Evolutionary conservation across 148 eudicot genomes (phyloP).

Genomic region (Nyssa sinensis): DNA sequence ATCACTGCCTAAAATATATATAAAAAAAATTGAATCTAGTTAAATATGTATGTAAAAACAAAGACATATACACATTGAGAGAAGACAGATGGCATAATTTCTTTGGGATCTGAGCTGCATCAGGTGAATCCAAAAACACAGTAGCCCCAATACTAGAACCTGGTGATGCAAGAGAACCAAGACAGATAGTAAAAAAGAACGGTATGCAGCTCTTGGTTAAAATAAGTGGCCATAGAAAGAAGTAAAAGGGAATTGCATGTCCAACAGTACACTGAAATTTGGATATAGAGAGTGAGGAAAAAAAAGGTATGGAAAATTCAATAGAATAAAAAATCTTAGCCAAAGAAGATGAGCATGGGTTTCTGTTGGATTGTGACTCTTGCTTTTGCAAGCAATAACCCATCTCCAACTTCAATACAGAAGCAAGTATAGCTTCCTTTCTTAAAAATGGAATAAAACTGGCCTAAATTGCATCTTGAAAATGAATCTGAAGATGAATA

Average conservation of each 20-base stretch:
- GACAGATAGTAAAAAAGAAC: neutral
- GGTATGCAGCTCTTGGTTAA: neutral
- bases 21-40: constrained; percentile 9
- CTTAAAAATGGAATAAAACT: too few species aligned
- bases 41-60: constrained; percentile 8
- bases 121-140: neutral
- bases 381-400: too few species aligned
- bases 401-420: too few species aligned
- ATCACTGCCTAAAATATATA: constrained; percentile 62
- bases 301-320: too few species aligned
- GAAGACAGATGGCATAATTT: constrained; percentile 9
- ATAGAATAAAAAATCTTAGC: too few species aligned
- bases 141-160: neutral
- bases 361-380: too few species aligned
- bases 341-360: too few species aligned
- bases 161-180: neutral
- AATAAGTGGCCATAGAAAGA: neutral
- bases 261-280: too few species aligned
- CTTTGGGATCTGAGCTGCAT: neutral
- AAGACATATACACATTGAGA: neutral
- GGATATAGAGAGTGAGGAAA: too few species aligned
- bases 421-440: too few species aligned
- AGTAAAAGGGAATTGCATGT: neutral
- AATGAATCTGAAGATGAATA: too few species aligned
- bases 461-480: too few species aligned